phyloP scores from a whole-genome alignment of 2,329 filamentous ascomycete genomes.

The Botrytis tulipae region DNA sequence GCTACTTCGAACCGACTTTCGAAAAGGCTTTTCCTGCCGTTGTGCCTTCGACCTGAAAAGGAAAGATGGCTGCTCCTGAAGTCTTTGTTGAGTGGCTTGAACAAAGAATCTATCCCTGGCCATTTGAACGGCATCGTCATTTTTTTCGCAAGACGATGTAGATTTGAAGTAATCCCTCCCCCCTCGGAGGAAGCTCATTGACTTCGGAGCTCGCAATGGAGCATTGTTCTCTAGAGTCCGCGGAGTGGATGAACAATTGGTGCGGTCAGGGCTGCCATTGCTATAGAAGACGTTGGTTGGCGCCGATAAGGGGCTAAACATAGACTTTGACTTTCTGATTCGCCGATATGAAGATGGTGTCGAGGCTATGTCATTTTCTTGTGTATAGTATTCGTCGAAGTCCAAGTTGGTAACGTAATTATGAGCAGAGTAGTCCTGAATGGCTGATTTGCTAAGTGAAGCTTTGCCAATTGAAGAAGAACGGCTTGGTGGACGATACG shows the following conservation, averaged over 20 bases:
- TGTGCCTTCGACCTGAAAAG: constrained; percentile 44
- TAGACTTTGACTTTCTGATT: constrained; percentile 55
- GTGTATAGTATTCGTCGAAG: constrained; percentile 47
- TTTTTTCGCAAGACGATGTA: constrained; percentile 30
- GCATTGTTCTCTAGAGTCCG: constrained; percentile 32
- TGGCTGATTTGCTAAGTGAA: constrained; percentile 27
- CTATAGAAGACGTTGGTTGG: constrained; percentile 34
- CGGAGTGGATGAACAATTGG: constrained; percentile 25
- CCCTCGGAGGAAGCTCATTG: constrained; percentile 52
- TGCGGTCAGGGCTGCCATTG: constrained; percentile 33
- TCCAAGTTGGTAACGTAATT: constrained; percentile 42
- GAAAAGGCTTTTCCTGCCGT: constrained; percentile 40
- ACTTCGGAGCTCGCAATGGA: constrained; percentile 49
- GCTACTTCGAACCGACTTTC: constrained; percentile 51
- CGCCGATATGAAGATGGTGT: constrained; percentile 49
- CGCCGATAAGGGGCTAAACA: constrained; percentile 43
- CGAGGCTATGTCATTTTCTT: constrained; percentile 49
- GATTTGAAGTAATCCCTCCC: constrained; percentile 35
- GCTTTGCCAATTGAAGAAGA: constrained; percentile 38
- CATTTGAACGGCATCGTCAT: constrained; percentile 41
- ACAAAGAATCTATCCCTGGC: constrained; percentile 42
- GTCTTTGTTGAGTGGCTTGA: constrained; percentile 40
- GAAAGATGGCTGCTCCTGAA: constrained; percentile 46
- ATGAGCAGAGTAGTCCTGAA: constrained; percentile 34
- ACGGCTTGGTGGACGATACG: constrained; percentile 37